Percentiles rank a stretch among this genome's conserved stretches.
Conservation (phyloP, 768 basidiomycete species). For the Tulasnella sp. region DNA sequence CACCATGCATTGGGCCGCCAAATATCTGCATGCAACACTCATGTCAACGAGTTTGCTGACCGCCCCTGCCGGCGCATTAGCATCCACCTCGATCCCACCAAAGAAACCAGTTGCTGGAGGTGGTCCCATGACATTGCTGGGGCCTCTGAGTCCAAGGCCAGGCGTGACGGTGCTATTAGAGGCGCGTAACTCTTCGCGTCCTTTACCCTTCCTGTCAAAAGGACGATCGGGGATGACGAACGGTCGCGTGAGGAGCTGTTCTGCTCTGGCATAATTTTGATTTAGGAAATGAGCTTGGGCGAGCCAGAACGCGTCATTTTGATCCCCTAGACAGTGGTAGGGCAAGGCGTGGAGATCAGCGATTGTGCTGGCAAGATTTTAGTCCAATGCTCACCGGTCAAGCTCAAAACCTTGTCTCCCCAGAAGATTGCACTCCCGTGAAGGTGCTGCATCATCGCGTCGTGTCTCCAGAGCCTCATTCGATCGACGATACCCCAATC, state of each 20-base stretch:
- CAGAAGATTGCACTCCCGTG: conserved; percentile 97
- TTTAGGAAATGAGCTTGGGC: conserved; percentile 97
- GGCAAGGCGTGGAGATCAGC: conserved; percentile 5
- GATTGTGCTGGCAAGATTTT: too few relatives aligned
- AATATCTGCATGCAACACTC: conserved; percentile 91
- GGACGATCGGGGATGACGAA: conserved; percentile 47
- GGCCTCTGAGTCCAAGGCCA: too few relatives aligned
- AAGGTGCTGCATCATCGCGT: conserved; percentile 96
- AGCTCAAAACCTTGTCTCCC: conserved; percentile 93
- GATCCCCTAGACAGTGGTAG: conserved; percentile 50
- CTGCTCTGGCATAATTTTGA: conserved; percentile 89
- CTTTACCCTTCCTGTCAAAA: conserved; percentile 20
- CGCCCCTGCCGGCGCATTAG: neutral
- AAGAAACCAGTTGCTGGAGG: neutral
- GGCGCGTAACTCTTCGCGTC: conserved; percentile 7
- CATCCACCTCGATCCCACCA: conserved; percentile 12
- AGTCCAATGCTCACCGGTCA: conserved; percentile 64
- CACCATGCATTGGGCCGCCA: conserved; percentile 92
- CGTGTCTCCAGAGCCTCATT: conserved; percentile 94
- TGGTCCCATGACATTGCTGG: neutral
- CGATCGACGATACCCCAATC: conserved; percentile 82
- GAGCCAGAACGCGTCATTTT: conserved; percentile 98
- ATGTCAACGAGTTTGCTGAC: conserved; percentile 59
- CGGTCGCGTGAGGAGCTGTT: conserved; percentile 79
- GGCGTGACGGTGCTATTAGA: conserved; percentile 1